Evolutionary conservation across 2,329 filamentous ascomycete genomes (phyloP), one percentile per base, ranked within the genome.

Genomic region (Aspergillus quadrilineatus): DNA sequence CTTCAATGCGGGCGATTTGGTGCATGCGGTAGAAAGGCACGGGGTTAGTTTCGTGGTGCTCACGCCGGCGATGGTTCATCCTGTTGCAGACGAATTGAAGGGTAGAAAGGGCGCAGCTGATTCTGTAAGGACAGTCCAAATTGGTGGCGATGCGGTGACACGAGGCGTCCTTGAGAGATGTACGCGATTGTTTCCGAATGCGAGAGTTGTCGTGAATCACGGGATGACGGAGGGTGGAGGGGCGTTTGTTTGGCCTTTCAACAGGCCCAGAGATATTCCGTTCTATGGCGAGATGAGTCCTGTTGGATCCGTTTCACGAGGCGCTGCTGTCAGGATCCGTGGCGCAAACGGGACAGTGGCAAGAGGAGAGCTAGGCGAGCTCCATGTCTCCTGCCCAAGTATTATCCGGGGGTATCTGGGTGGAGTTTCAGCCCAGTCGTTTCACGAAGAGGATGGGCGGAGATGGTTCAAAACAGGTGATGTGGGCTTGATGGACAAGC

Each of bases 211-310:
- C 6, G 32, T 51, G 5, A 51, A 51, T 36, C 49, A 51, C 9
- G 49, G 49, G 17, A 51, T 51, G 49, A 51, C 49, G 36, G 49
- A 51, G 49, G 49, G 49, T n/a, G 37, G 36, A 15, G 49, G 37
- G 2, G 49, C 37, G 29, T 51, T 51, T 43, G 4, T 12, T 15
- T 51, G 49, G 49, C 37, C 36, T 26, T 51, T 51, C 43, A 17
- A 22, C 4, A 30, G 15, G n/a, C 14, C 4, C n/a, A 29, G 12
- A 12, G 9, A 36, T 26, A 51, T 51, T 29, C 49, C 49, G 6
- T 51, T 51, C 17, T 43, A 42, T 14, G 49, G 49, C 6, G 49
- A 51, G 49, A 51, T 51, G 22, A 26, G 36, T 10, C 49, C 49
- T 10, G 22, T 51, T 15, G 49, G 49, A 12, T n/a, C 14, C 17